A percentile compares a stretch with the other conserved stretches of the same genome.
phyloP scores from a whole-genome alignment of 2,329 filamentous ascomycete genomes.

The Fusarium longipes region DNA sequence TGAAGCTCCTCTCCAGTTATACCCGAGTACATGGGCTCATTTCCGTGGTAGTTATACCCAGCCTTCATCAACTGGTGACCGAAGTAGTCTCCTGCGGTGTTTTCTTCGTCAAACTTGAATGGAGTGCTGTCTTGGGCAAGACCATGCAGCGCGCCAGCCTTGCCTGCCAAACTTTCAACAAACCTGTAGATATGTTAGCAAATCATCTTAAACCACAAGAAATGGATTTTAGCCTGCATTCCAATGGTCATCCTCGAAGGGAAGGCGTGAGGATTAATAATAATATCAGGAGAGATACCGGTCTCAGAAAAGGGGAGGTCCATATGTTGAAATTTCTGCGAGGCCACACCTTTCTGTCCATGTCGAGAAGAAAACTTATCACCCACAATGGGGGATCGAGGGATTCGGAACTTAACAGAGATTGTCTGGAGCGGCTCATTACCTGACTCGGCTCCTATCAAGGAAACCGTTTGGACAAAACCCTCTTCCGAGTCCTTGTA shows the following conservation, averaged over 20 bases:
- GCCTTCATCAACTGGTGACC: constrained; percentile 95
- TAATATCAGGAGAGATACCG: constrained; percentile 95
- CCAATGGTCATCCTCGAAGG: too few species aligned
- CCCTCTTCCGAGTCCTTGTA: constrained; percentile 93
- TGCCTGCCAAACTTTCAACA: constrained; percentile 94
- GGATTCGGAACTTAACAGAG: constrained; percentile 92
- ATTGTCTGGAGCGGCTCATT: constrained; percentile 87
- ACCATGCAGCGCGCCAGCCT: constrained; percentile 92
- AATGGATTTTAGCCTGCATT: too few species aligned
- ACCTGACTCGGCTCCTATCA: constrained; percentile 87
- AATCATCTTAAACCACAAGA: too few species aligned
- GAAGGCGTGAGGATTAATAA: constrained; percentile 99
- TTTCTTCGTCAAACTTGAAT: constrained; percentile 92
- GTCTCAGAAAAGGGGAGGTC: constrained; percentile 98
- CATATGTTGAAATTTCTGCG: constrained; percentile 91
- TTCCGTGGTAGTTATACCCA: constrained; percentile 97
- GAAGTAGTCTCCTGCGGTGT: constrained; percentile 94
- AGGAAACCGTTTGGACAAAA: constrained; percentile 91
- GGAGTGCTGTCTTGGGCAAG: constrained; percentile 96
- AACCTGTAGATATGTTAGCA: constrained; percentile 63
- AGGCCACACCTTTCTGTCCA: constrained; percentile 97
- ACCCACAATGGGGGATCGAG: constrained; percentile 90
- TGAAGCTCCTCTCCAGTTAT: constrained; percentile 94
- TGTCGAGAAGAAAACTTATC: constrained; percentile 99
- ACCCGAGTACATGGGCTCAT: constrained; percentile 98